These are phyloP conservation scores for Hibiscus tridactylites DNA, from an alignment of 345 rosid genomes.

Conservation along the genomic window DNA sequence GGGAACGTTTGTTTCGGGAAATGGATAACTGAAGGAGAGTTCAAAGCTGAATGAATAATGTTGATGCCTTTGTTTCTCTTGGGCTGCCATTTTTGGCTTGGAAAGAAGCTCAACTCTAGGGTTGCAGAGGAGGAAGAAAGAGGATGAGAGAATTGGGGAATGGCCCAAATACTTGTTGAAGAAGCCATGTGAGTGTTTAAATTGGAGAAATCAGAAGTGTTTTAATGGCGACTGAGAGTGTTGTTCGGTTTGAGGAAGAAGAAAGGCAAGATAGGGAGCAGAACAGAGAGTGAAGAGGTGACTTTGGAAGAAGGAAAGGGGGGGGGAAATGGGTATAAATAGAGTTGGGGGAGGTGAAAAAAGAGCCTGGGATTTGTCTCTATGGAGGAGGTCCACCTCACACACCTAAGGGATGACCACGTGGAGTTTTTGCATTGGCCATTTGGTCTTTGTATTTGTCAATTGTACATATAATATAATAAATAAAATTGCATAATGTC, in stretches of 20 bases:
- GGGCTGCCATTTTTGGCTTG: conserved; percentile 19
- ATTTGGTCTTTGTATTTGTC: conserved; percentile 9
- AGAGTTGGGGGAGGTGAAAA: conserved; percentile 14
- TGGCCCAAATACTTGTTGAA: conserved; percentile 25
- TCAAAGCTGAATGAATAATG: conserved; percentile 28
- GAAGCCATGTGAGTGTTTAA: conserved; percentile 33
- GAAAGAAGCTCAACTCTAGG: conserved; percentile 18
- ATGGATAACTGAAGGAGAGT: conserved; percentile 47
- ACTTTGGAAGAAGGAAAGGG: conserved; percentile 5
- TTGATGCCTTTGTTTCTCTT: conserved; percentile 7
- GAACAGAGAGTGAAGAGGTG: not conserved
- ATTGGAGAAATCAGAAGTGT: not conserved
- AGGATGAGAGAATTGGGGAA: conserved; percentile 26
- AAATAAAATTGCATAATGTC: no score
- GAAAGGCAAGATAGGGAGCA: not conserved
- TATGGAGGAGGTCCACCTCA: conserved; percentile 30
- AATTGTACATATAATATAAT: not conserved
- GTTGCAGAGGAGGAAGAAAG: conserved; percentile 19
- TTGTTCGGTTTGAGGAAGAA: no score
- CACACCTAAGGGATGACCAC: conserved; percentile 27
- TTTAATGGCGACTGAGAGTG: not conserved
- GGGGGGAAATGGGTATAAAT: conserved; percentile 22
- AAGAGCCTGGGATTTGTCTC: not conserved
- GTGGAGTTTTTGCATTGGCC: conserved; percentile 25
- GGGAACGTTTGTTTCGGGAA: conserved; percentile 41